Evolutionary conservation across 1,284 basidiomycete species (phyloP).

Genomic region (Irpex sp.): DNA sequence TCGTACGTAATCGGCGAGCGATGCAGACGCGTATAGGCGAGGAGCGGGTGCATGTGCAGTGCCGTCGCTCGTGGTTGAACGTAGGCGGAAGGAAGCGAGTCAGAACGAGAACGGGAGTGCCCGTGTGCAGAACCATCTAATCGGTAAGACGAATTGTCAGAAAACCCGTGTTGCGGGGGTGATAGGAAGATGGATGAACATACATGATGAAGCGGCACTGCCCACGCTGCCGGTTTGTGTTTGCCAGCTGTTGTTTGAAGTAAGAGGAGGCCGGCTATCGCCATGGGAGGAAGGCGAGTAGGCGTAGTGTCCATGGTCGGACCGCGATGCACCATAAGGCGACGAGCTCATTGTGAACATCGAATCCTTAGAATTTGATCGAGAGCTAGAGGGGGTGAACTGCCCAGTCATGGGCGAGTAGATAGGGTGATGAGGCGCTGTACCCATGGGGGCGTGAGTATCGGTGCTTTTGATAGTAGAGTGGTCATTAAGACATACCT

Average conservation of each 20-base stretch:
- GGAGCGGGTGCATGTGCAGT: slow-evolving; percentile 61
- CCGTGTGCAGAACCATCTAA: slow-evolving; percentile 10
- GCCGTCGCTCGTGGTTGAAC: slow-evolving; percentile 35
- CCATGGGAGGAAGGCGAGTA: slow-evolving; percentile 11
- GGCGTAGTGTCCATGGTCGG: slow-evolving; percentile 25
- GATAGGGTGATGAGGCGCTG: slow-evolving; percentile 19
- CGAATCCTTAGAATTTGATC: slow-evolving; percentile 46
- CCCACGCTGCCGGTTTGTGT: slow-evolving; percentile 30
- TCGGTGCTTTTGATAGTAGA: background rate
- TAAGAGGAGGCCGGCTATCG: slow-evolving; percentile 36
- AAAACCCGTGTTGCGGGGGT: background rate
- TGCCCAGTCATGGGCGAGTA: slow-evolving; percentile 22
- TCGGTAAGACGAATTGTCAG: slow-evolving; percentile 1
- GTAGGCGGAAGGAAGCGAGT: slow-evolving; percentile 28
- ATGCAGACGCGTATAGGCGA: slow-evolving; percentile 50
- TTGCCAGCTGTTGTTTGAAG: slow-evolving; percentile 42
- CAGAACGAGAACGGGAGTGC: slow-evolving; percentile 8
- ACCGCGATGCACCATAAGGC: slow-evolving; percentile 25
- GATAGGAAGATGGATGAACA: background rate
- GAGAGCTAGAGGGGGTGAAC: slow-evolving; percentile 35
- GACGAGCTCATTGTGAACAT: slow-evolving; percentile 30
- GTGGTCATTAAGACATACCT: slow-evolving; percentile 19
- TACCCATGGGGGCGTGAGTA: slow-evolving; percentile 11
- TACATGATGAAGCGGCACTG: slow-evolving; percentile 28
- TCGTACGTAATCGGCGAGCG: slow-evolving; percentile 62